Base-by-base conservation (phyloP, 2,329 filamentous ascomycete genomes). In the Penicillium sp. region DNA sequence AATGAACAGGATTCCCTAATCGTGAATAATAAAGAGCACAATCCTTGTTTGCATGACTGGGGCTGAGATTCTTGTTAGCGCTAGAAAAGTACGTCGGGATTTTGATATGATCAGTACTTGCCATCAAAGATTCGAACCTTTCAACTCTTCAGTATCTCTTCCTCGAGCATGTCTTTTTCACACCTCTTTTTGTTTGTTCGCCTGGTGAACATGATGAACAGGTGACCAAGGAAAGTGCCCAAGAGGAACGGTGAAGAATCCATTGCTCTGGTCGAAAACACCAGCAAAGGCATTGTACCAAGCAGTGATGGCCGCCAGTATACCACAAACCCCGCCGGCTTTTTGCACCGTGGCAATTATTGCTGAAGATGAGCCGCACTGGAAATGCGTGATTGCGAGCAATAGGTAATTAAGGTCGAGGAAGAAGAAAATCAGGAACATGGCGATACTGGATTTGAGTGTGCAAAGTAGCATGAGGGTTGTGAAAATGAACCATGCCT, bases 401-500 rank as follows among this genome's bases (percentile, higher is more conserved):
- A 62, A 49, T 0, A 62, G 54, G n/a, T 61, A 63, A 46, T 63
- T 60, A 53, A 63, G 49, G 18, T 63, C 61, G 33, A 63, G 43
- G 42, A 62, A 62, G 39, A 63, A 60, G 47, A 62, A 62, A 4
- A 62, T 29, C 2, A 56, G 50, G 34, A 62, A 60, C 51, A 60
- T 57, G 5, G 59, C 61, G 7, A 61, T 24, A 34, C 49, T 60
- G 7, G 61, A 58, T 23, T 52, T 58, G 4, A 64, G 45, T 3
- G 56, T 63, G 38, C 60, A 58, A 0, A 64, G 38, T 13, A 64
- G 59, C 54, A 62, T 58, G 5, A 64, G 29, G 1, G 60, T 64
- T 3, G 61, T 63, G 42, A 64, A 61, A 8, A 63, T 61, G 23
- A 59, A 63, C 58, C 61, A 64, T 12, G 54, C 55, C 61, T 63